Evolutionary conservation across 2,329 filamentous ascomycete genomes (phyloP).

Genomic region (Xylaria sp.): DNA sequence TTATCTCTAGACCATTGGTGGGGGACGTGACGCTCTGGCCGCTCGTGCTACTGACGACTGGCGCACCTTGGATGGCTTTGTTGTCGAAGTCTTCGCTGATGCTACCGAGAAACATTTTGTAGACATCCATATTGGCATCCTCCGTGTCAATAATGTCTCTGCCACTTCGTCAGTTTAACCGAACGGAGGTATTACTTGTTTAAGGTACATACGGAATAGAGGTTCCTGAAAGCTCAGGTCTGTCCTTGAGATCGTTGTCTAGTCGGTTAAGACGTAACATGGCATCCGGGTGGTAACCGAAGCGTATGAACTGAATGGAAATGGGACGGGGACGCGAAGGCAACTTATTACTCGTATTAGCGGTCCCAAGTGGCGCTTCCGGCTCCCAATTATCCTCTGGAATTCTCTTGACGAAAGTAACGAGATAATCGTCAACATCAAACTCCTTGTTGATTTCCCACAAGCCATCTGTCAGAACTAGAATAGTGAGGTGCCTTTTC

Average conservation of each 20-base stretch:
- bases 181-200: neutral
- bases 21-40: constrained; percentile 13
- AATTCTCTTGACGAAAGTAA: constrained; percentile 18
- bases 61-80: constrained; percentile 27
- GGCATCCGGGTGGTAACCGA: constrained; percentile 43
- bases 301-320: constrained; percentile 48
- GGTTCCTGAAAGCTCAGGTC: constrained; percentile 16
- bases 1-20: constrained; percentile 6
- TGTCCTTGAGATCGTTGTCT: constrained; percentile 31
- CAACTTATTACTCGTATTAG: neutral
- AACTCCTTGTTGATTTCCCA: constrained; percentile 28
- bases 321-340: constrained; percentile 39
- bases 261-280: constrained; percentile 37
- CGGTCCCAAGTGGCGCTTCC: constrained; percentile 1
- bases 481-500: constrained; percentile 34
- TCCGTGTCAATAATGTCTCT: constrained; percentile 48
- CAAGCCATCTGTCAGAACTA: constrained; percentile 33
- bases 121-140: constrained; percentile 42
- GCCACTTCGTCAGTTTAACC: neutral
- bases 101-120: constrained; percentile 50
- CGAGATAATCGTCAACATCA: constrained; percentile 21
- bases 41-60: constrained; percentile 24
- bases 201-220: constrained; percentile 34
- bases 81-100: constrained; percentile 30
- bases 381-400: constrained; percentile 21